Percentiles rank a stretch among this genome's conserved stretches.
Evolutionary conservation across 2,329 filamentous ascomycete species (phyloP).

Genomic region (Fusarium ambrosium): DNA sequence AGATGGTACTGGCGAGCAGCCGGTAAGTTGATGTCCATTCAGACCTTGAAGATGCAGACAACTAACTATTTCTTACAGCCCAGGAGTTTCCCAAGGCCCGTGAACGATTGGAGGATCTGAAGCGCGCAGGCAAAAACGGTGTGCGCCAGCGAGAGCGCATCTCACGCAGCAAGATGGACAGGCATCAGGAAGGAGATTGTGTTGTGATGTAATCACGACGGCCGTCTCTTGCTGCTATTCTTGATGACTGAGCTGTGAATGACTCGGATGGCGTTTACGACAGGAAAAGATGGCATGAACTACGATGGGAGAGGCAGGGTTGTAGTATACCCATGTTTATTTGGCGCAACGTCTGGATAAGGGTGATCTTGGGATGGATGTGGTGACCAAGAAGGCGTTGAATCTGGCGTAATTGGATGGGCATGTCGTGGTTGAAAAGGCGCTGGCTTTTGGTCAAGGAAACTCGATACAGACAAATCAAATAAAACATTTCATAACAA

Average conservation of each 20-base stretch:
- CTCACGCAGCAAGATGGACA: slow-evolving; percentile 83
- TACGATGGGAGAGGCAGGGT: background rate
- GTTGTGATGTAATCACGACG: slow-evolving; percentile 75
- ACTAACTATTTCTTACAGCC: slow-evolving; percentile 66
- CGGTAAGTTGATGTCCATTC: slow-evolving; percentile 71
- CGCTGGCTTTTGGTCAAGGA: background rate
- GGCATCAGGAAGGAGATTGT: slow-evolving; percentile 91
- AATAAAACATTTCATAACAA: background rate
- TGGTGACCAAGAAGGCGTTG: slow-evolving; percentile 26
- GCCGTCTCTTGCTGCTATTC: background rate
- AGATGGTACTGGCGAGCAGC: slow-evolving; percentile 98
- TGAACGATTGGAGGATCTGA: slow-evolving; percentile 92
- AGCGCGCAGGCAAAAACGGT: slow-evolving; percentile 78
- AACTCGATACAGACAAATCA: background rate
- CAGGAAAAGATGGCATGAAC: slow-evolving; percentile 3
- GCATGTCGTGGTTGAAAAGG: slow-evolving; percentile 23
- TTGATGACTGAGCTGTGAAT: slow-evolving; percentile 14
- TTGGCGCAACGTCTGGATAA: background rate
- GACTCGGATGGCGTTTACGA: background rate
- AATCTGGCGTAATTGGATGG: slow-evolving; percentile 24
- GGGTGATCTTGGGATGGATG: background rate
- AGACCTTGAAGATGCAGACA: background rate
- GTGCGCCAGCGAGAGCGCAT: slow-evolving; percentile 82
- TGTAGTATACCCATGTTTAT: background rate
- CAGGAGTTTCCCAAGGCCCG: slow-evolving; percentile 96